Base-by-base conservation (phyloP, 1,284 basidiomycete genomes). In the Trametes versicolor region DNA sequence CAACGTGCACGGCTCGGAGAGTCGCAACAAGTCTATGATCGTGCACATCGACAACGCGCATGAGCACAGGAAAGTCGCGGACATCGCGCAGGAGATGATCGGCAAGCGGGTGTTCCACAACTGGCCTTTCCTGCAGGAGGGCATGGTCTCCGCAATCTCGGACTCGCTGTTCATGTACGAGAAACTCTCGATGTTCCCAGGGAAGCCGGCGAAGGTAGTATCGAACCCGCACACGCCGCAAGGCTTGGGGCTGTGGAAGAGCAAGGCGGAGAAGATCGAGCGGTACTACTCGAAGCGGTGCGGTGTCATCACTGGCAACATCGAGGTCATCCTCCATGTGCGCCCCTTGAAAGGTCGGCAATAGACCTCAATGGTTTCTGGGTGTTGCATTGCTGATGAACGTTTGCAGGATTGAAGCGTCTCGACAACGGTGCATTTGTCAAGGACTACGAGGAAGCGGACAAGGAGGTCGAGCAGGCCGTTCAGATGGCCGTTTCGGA, bases 111-210 rank as follows among this genome's bases (percentile, higher is more conserved):
- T 88, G 0, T 99, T 93, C 77, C 83, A 93, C 65, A 89, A 90
- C 37, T 99, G 97, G 96, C 98, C 98, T 0, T 99, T 97, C 83
- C 81, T 99, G 53, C 91, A 93, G 71, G 98, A 99, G 78, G 97
- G 94, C 2, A 82, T 91, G 70, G 95, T 99, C 1, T 88, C 91
- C 0, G 93, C 89, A 23, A 85, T 99, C 15, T 97, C 95, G 6
- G 96, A 99, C 77, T 86, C 90, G 54, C 77, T 94, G 69, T 96
- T 96, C 87, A 92, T 88, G 76, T 97, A 97, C 76, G 93, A 96
- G 79, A 89, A 90, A 77, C 76, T 88, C 65, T 76, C 79, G 15
- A 76, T 89, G 48, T 82, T 87, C 52, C 86, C 85, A 27, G 85
- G 83, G n/a, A 77, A 72, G 37, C 80, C 84, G 56, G 79, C 82